phyloP scores from a whole-genome alignment of 495 filamentous ascomycete genomes.

The Lineolata rhizophorae region DNA sequence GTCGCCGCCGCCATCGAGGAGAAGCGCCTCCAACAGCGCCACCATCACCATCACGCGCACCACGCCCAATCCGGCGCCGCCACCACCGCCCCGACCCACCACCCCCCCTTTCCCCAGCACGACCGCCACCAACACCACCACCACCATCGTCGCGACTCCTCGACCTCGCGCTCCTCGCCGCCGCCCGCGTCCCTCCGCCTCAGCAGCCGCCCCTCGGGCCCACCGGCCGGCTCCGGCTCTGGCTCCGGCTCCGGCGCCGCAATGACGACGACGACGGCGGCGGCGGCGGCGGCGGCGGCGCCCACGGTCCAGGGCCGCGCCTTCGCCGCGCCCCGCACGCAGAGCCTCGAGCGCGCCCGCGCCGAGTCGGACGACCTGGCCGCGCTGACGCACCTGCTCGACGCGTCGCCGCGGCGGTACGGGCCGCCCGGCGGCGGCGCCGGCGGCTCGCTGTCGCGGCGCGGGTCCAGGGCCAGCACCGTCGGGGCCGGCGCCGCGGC shows the following conservation, averaged over 20 bases:
- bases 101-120: slow-evolving; percentile 3
- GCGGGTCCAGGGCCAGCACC: too few species aligned
- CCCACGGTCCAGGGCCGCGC: slow-evolving; percentile 19
- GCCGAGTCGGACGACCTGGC: slow-evolving; percentile 13
- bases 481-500: too few species aligned
- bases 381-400: slow-evolving; percentile 12
- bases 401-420: slow-evolving; percentile 15
- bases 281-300: too few species aligned
- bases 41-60: too few species aligned
- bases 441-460: too few species aligned
- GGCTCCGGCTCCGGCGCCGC: too few species aligned
- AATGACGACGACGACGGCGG: too few species aligned
- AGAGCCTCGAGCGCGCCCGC: slow-evolving; percentile 17
- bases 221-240: too few species aligned
- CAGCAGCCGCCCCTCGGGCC: slow-evolving; percentile 8
- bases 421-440: slow-evolving; percentile 3
- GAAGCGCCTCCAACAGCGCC: too few species aligned
- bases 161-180: background rate
- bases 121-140: slow-evolving; percentile 1
- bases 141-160: slow-evolving; percentile 1
- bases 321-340: slow-evolving; percentile 18
- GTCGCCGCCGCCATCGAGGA: slow-evolving; percentile 33
- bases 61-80: slow-evolving; percentile 1
- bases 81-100: background rate
- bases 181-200: slow-evolving; percentile 1